Conservation (phyloP, 345 rosid genomes). For the Ailanthus altissimus region DNA sequence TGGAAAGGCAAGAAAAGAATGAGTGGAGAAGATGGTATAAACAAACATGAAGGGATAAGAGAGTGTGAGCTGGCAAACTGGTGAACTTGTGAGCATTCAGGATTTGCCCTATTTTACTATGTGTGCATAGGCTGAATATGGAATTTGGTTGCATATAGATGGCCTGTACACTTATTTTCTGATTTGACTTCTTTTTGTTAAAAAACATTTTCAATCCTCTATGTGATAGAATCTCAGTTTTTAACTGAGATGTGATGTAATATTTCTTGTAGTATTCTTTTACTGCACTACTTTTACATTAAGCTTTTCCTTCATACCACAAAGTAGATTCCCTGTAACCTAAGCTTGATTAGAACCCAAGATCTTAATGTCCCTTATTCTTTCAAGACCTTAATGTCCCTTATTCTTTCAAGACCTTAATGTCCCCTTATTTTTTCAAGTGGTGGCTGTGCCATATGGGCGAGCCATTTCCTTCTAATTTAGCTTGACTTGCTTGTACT, state of each 20-base stretch:
- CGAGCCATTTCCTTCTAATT: neutral
- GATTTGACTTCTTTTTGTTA: neutral
- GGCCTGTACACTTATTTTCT: neutral
- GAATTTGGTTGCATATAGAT: neutral
- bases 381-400: neutral
- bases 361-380: neutral
- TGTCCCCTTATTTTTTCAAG: neutral
- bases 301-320: neutral
- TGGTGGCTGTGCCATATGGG: neutral
- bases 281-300: neutral
- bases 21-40: neutral
- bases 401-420: neutral
- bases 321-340: neutral
- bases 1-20: neutral
- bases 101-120: neutral
- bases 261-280: neutral
- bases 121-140: neutral
- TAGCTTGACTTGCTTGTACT: neutral
- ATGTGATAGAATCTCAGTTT: neutral
- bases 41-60: neutral
- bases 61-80: constrained; percentile 2
- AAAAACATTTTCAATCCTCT: neutral
- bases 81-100: neutral
- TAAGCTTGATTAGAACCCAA: neutral
- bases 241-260: neutral